Evolutionary conservation across 2,329 filamentous ascomycete species (phyloP).

Genomic region (Sporothrix humicola): DNA sequence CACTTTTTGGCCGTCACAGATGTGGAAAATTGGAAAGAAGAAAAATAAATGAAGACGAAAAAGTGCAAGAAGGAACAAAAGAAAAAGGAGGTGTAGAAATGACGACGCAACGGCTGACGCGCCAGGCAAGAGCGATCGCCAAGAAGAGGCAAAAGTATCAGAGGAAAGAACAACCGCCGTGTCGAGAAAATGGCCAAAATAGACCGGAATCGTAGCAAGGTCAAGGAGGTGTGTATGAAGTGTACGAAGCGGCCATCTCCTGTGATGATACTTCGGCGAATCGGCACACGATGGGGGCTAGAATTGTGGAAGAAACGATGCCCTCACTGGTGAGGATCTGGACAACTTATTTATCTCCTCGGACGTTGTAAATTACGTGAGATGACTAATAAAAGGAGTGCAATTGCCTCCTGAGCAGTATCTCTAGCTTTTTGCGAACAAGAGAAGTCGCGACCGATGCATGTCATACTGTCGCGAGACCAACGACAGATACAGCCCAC

Average conservation of each 20-base stretch:
- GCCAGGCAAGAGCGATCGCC: constrained; percentile 15
- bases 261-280: background rate
- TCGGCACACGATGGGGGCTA: background rate
- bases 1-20: background rate
- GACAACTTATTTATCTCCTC: background rate
- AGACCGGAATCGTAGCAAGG: background rate
- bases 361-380: no score
- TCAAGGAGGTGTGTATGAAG: background rate
- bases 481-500: background rate
- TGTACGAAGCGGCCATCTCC: background rate
- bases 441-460: constrained; percentile 9
- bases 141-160: constrained; percentile 22
- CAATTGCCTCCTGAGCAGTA: no score
- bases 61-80: background rate
- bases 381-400: no score
- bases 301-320: background rate
- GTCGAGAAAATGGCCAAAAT: no score
- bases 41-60: background rate
- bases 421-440: no score
- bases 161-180: background rate
- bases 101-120: background rate
- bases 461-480: background rate
- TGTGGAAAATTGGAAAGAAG: background rate
- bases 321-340: background rate
- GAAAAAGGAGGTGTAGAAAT: background rate